phyloP scores from a whole-genome alignment of 2,329 filamentous ascomycete genomes.

The Podosphaera leucotricha region DNA sequence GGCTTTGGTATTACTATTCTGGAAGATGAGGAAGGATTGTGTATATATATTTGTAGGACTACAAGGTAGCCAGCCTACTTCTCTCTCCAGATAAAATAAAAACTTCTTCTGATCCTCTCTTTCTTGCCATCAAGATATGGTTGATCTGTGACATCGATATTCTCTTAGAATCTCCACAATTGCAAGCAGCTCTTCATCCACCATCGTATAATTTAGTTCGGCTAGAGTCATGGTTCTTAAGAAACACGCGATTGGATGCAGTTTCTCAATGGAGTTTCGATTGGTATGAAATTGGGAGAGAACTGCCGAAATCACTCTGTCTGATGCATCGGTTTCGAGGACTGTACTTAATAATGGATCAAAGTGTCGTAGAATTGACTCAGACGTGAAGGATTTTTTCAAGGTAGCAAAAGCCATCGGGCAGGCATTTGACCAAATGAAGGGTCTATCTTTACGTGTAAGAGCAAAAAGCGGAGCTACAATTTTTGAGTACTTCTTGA shows the following conservation, averaged over 20 bases:
- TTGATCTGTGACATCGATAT: no score
- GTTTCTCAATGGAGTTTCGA: neutral
- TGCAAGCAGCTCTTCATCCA: constrained; percentile 1
- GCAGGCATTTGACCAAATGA: neutral
- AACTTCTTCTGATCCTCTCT: no score
- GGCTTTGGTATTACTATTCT: no score
- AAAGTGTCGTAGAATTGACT: neutral
- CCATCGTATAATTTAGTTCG: neutral
- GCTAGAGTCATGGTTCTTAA: neutral
- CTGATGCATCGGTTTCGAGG: neutral
- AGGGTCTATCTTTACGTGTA: neutral
- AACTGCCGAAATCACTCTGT: neutral
- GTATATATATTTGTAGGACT: no score
- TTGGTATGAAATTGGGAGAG: neutral
- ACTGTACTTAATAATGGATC: neutral
- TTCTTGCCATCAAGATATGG: no score
- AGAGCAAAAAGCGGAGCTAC: neutral
- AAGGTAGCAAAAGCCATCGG: neutral
- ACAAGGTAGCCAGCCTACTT: no score
- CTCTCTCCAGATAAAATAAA: no score
- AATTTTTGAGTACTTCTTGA: neutral
- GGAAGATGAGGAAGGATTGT: no score
- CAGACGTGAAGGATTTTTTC: neutral
- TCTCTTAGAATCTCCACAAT: neutral
- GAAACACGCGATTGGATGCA: neutral